A percentile compares a stretch with the other conserved stretches of the same genome.
Conservation (phyloP, 1,284 basidiomycete genomes). For the Xerocomus minutiporus region DNA sequence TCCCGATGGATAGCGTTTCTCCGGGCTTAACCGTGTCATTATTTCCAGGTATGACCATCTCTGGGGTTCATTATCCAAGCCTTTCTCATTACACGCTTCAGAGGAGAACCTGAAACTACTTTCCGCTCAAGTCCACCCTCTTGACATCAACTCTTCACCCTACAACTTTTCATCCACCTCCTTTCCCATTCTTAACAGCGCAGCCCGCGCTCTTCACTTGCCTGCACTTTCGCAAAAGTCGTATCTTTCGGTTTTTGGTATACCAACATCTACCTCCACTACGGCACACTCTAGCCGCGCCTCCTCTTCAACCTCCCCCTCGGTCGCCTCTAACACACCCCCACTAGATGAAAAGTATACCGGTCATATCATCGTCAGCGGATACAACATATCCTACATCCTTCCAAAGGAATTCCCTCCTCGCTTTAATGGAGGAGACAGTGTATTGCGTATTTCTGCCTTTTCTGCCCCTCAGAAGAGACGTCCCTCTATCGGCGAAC, state of each 20-base stretch:
- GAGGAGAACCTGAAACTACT: conserved; percentile 76
- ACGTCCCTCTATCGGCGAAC: conserved; percentile 52
- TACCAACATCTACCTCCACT: conserved; percentile 34
- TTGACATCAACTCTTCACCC: conserved; percentile 63
- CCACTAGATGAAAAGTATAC: conserved; percentile 61
- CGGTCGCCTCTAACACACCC: conserved; percentile 31
- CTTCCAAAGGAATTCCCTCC: conserved; percentile 68
- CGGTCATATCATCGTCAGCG: conserved; percentile 69
- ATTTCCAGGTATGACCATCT: conserved; percentile 54
- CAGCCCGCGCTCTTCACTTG: conserved; percentile 63
- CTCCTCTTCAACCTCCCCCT: conserved; percentile 17
- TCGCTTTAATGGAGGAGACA: conserved; percentile 36
- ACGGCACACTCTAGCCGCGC: conserved; percentile 38
- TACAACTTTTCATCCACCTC: conserved; percentile 66
- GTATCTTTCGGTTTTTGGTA: conserved; percentile 53
- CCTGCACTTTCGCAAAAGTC: conserved; percentile 55
- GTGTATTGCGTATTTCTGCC: conserved; percentile 30
- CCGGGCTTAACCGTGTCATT: conserved; percentile 65
- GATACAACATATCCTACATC: conserved; percentile 71
- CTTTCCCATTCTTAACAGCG: conserved; percentile 62
- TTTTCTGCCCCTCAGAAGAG: conserved; percentile 41
- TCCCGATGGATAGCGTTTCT: conserved; percentile 58
- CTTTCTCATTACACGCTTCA: conserved; percentile 24
- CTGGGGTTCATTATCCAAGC: neutral
- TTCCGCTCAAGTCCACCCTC: conserved; percentile 66